Percentiles rank a stretch among this genome's conserved stretches.
Conservation (phyloP, 768 basidiomycete genomes). For the Rhodotorula toruloides region DNA sequence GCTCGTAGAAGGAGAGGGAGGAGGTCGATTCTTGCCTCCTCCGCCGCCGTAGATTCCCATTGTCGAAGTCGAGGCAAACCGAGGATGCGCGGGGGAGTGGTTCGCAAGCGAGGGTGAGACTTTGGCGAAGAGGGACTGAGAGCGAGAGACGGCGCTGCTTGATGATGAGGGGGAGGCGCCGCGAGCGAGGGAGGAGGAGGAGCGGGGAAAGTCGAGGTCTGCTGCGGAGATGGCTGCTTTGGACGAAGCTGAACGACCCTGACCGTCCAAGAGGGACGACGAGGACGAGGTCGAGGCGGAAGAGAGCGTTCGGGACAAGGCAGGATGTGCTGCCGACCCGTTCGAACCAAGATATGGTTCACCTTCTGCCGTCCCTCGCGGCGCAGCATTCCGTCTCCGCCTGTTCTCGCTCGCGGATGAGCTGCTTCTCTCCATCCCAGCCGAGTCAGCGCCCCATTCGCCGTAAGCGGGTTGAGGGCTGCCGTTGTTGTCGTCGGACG, state of each 20-base stretch:
- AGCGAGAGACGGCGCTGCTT: background rate
- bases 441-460: background rate
- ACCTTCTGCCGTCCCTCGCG: too few species aligned
- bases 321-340: background rate
- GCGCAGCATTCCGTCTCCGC: background rate
- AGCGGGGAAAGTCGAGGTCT: slow-evolving; percentile 3
- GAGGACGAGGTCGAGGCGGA: background rate
- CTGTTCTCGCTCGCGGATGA: background rate
- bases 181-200: background rate
- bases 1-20: background rate
- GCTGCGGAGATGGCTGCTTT: slow-evolving; percentile 1
- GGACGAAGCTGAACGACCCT: background rate
- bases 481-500: slow-evolving; percentile 14
- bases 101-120: background rate
- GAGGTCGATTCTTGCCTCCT: too few species aligned
- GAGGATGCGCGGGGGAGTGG: background rate
- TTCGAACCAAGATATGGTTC: too few species aligned
- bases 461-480: background rate
- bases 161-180: background rate
- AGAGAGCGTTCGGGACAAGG: background rate
- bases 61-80: background rate
- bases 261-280: background rate
- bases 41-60: background rate
- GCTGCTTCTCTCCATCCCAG: background rate
- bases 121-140: background rate